Evolutionary conservation across 2,329 filamentous ascomycete genomes (phyloP).

Genomic region (Nigrospora osmanthi): DNA sequence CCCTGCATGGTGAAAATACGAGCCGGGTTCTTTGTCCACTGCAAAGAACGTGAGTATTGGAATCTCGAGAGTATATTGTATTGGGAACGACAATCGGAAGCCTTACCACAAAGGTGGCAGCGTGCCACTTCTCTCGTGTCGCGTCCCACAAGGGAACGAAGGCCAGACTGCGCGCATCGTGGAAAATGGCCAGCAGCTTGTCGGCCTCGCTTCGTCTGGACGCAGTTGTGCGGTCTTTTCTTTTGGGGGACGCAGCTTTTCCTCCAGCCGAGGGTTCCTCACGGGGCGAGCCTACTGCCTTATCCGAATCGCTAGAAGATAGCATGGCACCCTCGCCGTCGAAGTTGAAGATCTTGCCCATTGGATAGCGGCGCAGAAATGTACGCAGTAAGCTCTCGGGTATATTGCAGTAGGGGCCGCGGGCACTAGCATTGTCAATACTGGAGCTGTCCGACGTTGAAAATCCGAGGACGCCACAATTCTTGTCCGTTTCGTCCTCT

Average conservation of each 20-base stretch:
- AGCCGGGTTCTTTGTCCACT: conserved; percentile 33
- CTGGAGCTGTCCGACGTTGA: conserved; percentile 25
- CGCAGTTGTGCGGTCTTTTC: too few species aligned
- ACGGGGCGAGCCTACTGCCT: too few species aligned
- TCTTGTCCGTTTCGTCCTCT: neutral
- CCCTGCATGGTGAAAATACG: conserved; percentile 34
- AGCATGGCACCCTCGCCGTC: conserved; percentile 9
- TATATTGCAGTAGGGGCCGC: conserved; percentile 12
- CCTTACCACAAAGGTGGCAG: too few species aligned
- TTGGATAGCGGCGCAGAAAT: conserved; percentile 34
- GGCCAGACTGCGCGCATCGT: conserved; percentile 10
- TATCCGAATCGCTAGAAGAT: conserved; percentile 13
- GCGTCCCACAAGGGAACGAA: too few species aligned
- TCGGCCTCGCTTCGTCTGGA: neutral
- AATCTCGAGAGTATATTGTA: too few species aligned
- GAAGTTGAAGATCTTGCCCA: conserved; percentile 34
- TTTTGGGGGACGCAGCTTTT: too few species aligned
- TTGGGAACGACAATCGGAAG: too few species aligned
- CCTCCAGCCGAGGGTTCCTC: neutral
- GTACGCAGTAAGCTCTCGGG: conserved; percentile 28
- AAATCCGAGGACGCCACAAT: conserved; percentile 27
- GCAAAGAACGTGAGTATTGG: too few species aligned
- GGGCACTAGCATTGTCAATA: conserved; percentile 17
- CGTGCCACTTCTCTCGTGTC: too few species aligned
- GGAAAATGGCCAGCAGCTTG: conserved; percentile 18